Conservation (phyloP, 2,329 filamentous ascomycete genomes). For the Colletotrichum sojae region DNA sequence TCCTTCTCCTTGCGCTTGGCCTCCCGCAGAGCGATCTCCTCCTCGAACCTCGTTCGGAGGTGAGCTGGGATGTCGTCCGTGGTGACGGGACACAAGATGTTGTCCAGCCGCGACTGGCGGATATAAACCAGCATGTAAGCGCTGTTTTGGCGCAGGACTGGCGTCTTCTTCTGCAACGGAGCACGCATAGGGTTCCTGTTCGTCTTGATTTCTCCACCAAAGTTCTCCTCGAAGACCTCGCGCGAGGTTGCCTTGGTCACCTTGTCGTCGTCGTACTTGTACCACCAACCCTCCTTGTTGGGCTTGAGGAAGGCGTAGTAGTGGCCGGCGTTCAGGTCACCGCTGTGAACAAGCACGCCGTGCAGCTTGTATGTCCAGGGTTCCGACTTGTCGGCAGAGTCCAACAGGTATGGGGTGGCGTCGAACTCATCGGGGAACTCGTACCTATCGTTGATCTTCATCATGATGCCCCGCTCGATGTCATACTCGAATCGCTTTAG, state of each 20-base stretch:
- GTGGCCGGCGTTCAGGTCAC: constrained; percentile 96
- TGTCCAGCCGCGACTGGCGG: constrained; percentile 86
- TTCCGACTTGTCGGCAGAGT: constrained; percentile 88
- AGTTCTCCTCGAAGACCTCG: constrained; percentile 97
- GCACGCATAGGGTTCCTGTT: constrained; percentile 60
- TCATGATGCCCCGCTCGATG: constrained; percentile 95
- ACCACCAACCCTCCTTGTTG: constrained; percentile 92
- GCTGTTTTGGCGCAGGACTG: constrained; percentile 79
- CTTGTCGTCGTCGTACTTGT: constrained; percentile 96
- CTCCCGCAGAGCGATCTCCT: constrained; percentile 84
- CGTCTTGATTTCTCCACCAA: constrained; percentile 84
- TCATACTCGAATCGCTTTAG: constrained; percentile 99
- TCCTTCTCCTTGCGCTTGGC: constrained; percentile 89
- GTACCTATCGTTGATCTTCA: constrained; percentile 97
- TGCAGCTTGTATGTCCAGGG: constrained; percentile 94
- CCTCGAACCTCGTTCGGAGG: constrained; percentile 78
- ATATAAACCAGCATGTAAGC: constrained; percentile 99
- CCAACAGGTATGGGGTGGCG: constrained; percentile 87
- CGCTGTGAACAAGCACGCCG: constrained; percentile 95
- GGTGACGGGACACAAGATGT: constrained; percentile 83
- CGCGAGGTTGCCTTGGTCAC: constrained; percentile 94
- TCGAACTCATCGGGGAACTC: constrained; percentile 90
- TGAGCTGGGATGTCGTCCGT: constrained; percentile 85
- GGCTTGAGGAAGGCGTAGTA: constrained; percentile 99
- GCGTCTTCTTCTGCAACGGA: constrained; percentile 67